A percentile compares a stretch with the other conserved stretches of the same genome.
Evolutionary conservation across 2,329 filamentous ascomycete species (phyloP).

Genomic region (Sphaceloma murrayae): DNA sequence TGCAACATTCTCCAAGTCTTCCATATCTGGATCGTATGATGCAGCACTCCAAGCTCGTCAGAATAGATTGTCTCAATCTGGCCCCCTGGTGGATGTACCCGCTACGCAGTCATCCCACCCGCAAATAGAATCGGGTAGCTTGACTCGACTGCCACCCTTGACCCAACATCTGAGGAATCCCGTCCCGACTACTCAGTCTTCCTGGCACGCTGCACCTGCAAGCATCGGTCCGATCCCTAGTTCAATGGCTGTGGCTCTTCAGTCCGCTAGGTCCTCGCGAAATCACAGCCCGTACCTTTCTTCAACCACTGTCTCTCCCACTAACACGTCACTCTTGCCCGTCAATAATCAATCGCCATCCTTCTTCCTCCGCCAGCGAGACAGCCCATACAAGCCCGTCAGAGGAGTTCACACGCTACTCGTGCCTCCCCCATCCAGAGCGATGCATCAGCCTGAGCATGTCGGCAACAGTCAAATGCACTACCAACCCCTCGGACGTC

Average conservation of each 20-base stretch:
- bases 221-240: neutral
- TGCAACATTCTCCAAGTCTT: neutral
- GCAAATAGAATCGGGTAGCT: constrained; percentile 30
- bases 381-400: constrained; percentile 86
- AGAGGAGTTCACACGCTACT: constrained; percentile 84
- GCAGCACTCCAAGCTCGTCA: constrained; percentile 19
- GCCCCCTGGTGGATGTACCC: constrained; percentile 55
- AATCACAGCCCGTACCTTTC: constrained; percentile 44
- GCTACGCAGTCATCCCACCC: constrained; percentile 34
- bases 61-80: constrained; percentile 53
- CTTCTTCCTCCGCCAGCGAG: constrained; percentile 75
- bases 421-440: constrained; percentile 72
- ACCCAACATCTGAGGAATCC: constrained; percentile 54
- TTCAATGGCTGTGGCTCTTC: constrained; percentile 12
- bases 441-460: constrained; percentile 50
- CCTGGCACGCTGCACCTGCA: constrained; percentile 27
- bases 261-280: constrained; percentile 31
- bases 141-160: constrained; percentile 51
- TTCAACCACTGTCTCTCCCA: constrained; percentile 56
- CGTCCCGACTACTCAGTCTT: constrained; percentile 61
- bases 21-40: neutral
- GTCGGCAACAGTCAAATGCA: constrained; percentile 42
- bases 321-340: constrained; percentile 48
- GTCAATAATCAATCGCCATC: constrained; percentile 69
- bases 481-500: constrained; percentile 41